A percentile compares a stretch with the other conserved stretches of the same genome.
These are phyloP conservation scores for Nakazawaea peltata DNA, from an alignment of 805 yeast genomes.

Conservation along the genomic window DNA sequence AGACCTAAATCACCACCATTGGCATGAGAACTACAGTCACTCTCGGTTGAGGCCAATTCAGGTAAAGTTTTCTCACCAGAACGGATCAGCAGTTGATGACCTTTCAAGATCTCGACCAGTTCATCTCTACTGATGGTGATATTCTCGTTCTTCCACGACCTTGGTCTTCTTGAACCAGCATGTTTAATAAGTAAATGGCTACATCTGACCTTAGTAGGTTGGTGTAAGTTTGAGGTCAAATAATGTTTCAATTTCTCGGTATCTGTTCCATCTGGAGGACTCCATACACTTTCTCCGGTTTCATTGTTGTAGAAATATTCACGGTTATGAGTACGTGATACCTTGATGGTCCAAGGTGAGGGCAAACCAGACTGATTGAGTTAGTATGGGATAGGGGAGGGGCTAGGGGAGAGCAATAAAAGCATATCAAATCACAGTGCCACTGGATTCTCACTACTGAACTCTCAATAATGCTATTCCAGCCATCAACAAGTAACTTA, in stretches of 20 bases:
- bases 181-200: conserved; percentile 83
- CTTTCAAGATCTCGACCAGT: conserved; percentile 57
- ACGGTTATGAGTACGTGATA: conserved; percentile 72
- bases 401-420: too few relatives aligned
- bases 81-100: conserved; percentile 48
- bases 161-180: conserved; percentile 76
- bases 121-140: conserved; percentile 80
- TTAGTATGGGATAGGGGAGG: background rate
- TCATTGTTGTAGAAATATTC: conserved; percentile 75
- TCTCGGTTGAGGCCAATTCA: conserved; percentile 71
- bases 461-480: too few relatives aligned
- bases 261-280: conserved; percentile 82
- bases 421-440: too few relatives aligned
- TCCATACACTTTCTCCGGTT: conserved; percentile 79
- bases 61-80: conserved; percentile 60
- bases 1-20: conserved; percentile 90
- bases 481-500: too few relatives aligned
- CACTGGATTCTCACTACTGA: too few relatives aligned
- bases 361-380: conserved; percentile 61
- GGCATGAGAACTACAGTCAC: conserved; percentile 82
- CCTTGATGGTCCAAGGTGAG: conserved; percentile 71
- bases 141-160: conserved; percentile 77
- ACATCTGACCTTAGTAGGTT: conserved; percentile 67
- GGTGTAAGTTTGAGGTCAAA: conserved; percentile 34
- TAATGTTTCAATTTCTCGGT: conserved; percentile 47